Evolutionary conservation across 1,284 basidiomycete genomes (phyloP).

Genomic region (Taiwanofungus camphoratus): DNA sequence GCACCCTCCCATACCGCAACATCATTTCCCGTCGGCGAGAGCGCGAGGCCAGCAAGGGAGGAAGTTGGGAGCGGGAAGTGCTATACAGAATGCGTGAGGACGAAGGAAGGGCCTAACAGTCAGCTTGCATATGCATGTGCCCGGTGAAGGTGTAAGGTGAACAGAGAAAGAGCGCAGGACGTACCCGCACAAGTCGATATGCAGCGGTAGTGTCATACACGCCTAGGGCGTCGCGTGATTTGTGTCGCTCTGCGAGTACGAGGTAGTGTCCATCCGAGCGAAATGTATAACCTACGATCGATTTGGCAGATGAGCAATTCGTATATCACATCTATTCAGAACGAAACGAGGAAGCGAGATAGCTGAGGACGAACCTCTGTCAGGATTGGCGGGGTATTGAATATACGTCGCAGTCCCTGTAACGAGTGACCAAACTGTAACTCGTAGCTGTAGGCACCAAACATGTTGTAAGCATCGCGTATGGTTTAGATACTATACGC

Average conservation of each 20-base stretch:
- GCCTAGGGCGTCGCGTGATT: slow-evolving; percentile 79
- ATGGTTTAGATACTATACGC: slow-evolving; percentile 3
- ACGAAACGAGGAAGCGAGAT: no score
- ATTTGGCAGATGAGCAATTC: not conserved
- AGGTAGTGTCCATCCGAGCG: slow-evolving; percentile 77
- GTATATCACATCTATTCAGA: no score
- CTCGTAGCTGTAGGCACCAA: slow-evolving; percentile 49
- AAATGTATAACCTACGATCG: slow-evolving; percentile 63
- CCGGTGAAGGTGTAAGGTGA: not conserved
- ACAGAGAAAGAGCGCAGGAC: slow-evolving; percentile 21
- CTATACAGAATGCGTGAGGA: slow-evolving; percentile 31
- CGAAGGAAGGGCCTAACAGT: slow-evolving; percentile 1
- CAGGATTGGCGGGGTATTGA: slow-evolving; percentile 73
- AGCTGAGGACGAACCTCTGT: slow-evolving; percentile 53
- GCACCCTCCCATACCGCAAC: slow-evolving; percentile 81
- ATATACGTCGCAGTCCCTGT: slow-evolving; percentile 69
- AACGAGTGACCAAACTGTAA: slow-evolving; percentile 75
- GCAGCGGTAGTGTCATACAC: slow-evolving; percentile 70
- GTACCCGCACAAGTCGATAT: slow-evolving; percentile 71
- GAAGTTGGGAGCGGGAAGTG: slow-evolving; percentile 79
- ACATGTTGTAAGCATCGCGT: not conserved
- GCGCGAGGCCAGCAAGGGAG: slow-evolving; percentile 66
- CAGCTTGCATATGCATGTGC: slow-evolving; percentile 5
- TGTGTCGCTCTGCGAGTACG: slow-evolving; percentile 77
- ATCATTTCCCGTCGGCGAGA: slow-evolving; percentile 79